Conservation (phyloP, 495 filamentous ascomycete species). For the Parathielavia appendiculata region DNA sequence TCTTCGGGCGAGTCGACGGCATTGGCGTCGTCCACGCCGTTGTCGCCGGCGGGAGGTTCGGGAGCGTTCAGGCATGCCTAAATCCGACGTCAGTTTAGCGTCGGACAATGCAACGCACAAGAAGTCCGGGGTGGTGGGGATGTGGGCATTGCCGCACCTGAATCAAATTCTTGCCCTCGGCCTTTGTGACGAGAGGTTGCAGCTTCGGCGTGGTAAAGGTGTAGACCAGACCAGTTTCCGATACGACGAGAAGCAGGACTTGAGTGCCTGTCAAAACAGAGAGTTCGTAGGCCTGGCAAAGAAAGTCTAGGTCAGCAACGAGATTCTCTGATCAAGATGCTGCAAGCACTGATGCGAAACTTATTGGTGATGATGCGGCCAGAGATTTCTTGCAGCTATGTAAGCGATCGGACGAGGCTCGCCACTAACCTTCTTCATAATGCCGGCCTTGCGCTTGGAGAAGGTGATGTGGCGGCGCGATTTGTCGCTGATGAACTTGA, state of each 20-base stretch:
- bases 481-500: constrained; percentile 99
- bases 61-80: constrained; percentile 93
- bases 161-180: constrained; percentile 98
- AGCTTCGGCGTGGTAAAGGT: constrained; percentile 99
- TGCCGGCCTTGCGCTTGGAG: constrained; percentile 99
- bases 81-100: neutral
- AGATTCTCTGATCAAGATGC: neutral
- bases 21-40: constrained; percentile 74
- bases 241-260: constrained; percentile 94
- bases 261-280: constrained; percentile 98
- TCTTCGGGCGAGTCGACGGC: constrained; percentile 62
- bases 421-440: constrained; percentile 97
- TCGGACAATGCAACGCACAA: neutral
- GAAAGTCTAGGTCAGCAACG: constrained; percentile 28
- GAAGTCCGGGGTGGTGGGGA: neutral
- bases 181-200: constrained; percentile 97
- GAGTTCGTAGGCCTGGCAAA: constrained; percentile 83
- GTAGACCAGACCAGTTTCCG: constrained; percentile 97
- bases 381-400: neutral
- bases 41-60: constrained; percentile 83
- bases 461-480: constrained; percentile 99
- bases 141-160: constrained; percentile 59
- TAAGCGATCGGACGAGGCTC: constrained; percentile 10
- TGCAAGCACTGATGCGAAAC: neutral
- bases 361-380: neutral